These are phyloP conservation scores for Clarireedia homoeocarpa DNA, from an alignment of 2,329 filamentous ascomycete species.

Conservation along the genomic window DNA sequence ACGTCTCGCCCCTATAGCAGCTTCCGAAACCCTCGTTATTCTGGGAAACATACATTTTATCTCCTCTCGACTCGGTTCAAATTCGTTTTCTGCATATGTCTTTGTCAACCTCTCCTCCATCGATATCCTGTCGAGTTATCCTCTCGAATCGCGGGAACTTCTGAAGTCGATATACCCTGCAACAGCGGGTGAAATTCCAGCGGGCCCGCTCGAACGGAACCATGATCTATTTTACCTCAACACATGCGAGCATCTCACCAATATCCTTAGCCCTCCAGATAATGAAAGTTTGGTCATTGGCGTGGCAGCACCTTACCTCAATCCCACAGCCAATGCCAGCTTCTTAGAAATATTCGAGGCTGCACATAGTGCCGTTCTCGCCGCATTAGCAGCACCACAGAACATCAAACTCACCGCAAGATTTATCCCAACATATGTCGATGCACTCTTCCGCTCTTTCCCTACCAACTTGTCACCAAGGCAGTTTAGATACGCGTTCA, in stretches of 20 bases:
- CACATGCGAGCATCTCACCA: constrained; percentile 59
- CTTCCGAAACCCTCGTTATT: constrained; percentile 53
- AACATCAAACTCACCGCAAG: constrained; percentile 52
- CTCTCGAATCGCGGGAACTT: constrained; percentile 50
- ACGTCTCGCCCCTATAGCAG: constrained; percentile 47
- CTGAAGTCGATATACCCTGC: constrained; percentile 32
- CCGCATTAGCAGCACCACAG: constrained; percentile 59
- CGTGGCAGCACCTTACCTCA: constrained; percentile 57
- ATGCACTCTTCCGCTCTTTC: constrained; percentile 59
- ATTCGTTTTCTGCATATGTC: constrained; percentile 59
- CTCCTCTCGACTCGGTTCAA: constrained; percentile 54
- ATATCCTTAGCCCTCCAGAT: constrained; percentile 45
- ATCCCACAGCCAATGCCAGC: constrained; percentile 30
- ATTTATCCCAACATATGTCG: constrained; percentile 60
- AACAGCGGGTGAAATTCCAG: constrained; percentile 46
- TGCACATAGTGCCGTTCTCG: constrained; percentile 60
- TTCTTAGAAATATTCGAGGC: constrained; percentile 64
- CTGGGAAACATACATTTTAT: constrained; percentile 63
- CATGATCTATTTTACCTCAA: constrained; percentile 70
- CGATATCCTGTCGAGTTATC: constrained; percentile 58
- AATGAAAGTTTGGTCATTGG: constrained; percentile 55
- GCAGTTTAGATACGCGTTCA: constrained; percentile 65
- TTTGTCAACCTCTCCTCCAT: constrained; percentile 63
- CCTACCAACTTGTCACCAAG: constrained; percentile 56
- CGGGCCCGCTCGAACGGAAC: constrained; percentile 54